Percentiles rank a stretch among this genome's conserved stretches.
Conservation (phyloP, 1,284 basidiomycete genomes). For the Puccinia hordei region DNA sequence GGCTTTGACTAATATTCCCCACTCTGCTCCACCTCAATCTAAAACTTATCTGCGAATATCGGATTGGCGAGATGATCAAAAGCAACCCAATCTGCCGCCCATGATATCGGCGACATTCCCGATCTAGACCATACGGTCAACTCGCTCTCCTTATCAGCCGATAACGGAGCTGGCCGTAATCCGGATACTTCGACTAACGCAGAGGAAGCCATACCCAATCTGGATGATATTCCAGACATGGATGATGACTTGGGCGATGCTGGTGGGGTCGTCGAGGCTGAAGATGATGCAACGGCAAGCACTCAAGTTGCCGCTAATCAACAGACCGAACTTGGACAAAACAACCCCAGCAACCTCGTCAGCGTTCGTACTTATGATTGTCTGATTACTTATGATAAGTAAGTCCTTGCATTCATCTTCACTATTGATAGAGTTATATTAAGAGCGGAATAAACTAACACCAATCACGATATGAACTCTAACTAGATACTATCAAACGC, state of each 20-base stretch:
- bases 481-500: constrained; percentile 81
- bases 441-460: background rate
- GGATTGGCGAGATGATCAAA: background rate
- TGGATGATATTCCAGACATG: constrained; percentile 91
- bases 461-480: background rate
- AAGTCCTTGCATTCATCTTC: background rate
- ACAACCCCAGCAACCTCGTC: constrained; percentile 70
- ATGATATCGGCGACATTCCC: constrained; percentile 77
- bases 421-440: too few species aligned
- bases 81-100: constrained; percentile 33
- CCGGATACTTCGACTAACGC: constrained; percentile 52
- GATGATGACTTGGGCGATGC: constrained; percentile 64
- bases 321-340: constrained; percentile 27
- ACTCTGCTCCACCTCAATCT: background rate
- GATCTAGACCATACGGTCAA: constrained; percentile 66
- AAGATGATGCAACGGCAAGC: constrained; percentile 79
- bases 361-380: constrained; percentile 98
- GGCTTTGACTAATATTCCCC: background rate
- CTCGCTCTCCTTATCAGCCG: constrained; percentile 30
- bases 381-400: constrained; percentile 98
- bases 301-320: constrained; percentile 57
- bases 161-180: background rate
- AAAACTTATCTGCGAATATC: background rate
- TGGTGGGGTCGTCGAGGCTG: constrained; percentile 68
- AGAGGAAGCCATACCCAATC: constrained; percentile 70